A percentile compares a stretch with the other conserved stretches of the same genome.
These are phyloP conservation scores for Kentomonas sorsogonicus DNA, from an alignment of 208 protist genomes.

Conservation along the genomic window DNA sequence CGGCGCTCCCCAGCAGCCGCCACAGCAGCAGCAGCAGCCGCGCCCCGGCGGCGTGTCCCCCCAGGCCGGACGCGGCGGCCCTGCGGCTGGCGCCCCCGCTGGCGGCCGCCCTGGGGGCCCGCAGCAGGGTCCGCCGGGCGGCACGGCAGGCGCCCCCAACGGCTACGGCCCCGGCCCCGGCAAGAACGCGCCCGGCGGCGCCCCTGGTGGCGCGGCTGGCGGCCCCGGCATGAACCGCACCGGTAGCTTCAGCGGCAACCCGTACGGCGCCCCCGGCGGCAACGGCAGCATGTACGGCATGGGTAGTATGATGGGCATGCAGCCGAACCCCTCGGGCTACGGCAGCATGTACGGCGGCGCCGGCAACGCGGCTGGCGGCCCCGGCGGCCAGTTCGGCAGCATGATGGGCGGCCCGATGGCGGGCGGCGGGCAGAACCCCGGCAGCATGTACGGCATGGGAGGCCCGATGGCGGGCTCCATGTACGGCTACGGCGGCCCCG, in stretches of 20 bases:
- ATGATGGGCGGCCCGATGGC: too few relatives aligned
- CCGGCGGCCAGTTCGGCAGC: constrained; percentile 14
- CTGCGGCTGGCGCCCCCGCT: not conserved
- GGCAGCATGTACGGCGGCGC: constrained; percentile 16
- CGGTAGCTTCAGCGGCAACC: constrained; percentile 16
- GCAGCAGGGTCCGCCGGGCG: not conserved
- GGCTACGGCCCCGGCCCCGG: too few relatives aligned
- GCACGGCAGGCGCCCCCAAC: too few relatives aligned
- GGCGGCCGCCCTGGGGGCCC: not conserved
- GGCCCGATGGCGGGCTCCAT: constrained; percentile 24
- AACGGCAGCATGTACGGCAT: constrained; percentile 19
- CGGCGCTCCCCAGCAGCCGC: too few relatives aligned
- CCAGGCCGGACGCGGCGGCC: constrained; percentile 3
- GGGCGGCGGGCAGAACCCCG: not conserved
- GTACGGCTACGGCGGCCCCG: constrained; percentile 15
- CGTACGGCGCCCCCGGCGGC: constrained; percentile 15
- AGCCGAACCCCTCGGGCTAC: constrained; percentile 6
- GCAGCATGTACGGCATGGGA: constrained; percentile 17
- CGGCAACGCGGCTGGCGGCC: constrained; percentile 7
- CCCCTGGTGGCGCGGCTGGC: too few relatives aligned
- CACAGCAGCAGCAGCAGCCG: too few relatives aligned
- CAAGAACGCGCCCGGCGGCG: too few relatives aligned
- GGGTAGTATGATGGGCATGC: constrained; percentile 11
- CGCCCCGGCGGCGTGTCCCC: not conserved
- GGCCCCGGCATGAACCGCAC: constrained; percentile 4